These are phyloP conservation scores for Thielaviopsis ethacetica DNA, from an alignment of 2,329 filamentous ascomycete genomes.

Conservation along the genomic window DNA sequence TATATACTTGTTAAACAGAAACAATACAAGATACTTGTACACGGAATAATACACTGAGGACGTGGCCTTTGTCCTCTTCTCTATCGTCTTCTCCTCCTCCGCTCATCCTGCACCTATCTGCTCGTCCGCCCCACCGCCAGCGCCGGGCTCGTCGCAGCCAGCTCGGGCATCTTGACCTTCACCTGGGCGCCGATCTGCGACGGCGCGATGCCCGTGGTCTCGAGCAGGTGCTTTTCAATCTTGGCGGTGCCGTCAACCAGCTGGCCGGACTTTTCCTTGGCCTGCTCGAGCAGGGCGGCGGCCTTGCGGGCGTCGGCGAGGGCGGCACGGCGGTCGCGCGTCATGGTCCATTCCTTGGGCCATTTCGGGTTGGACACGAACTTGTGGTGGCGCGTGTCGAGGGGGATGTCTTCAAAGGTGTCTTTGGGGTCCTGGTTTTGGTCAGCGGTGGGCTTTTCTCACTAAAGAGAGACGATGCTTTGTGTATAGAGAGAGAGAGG, in stretches of 20 bases:
- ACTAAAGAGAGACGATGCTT: too few relatives aligned
- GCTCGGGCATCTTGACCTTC: slow-evolving; percentile 5
- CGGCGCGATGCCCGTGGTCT: slow-evolving; percentile 9
- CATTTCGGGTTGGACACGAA: slow-evolving; percentile 52
- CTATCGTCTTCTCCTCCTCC: too few relatives aligned
- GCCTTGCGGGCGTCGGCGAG: slow-evolving; percentile 44
- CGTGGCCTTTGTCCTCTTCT: too few relatives aligned
- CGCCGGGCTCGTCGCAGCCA: background rate
- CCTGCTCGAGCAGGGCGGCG: slow-evolving; percentile 35
- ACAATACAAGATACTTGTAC: background rate
- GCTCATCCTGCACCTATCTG: background rate
- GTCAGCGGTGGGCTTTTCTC: slow-evolving; percentile 7
- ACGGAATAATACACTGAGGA: background rate
- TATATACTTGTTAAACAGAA: background rate
- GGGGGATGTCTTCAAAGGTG: slow-evolving; percentile 72
- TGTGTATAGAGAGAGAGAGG: too few relatives aligned
- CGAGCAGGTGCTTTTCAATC: slow-evolving; percentile 22
- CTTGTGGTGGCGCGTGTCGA: slow-evolving; percentile 70
- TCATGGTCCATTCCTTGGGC: slow-evolving; percentile 71
- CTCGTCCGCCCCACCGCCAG: background rate
- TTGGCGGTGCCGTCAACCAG: slow-evolving; percentile 41
- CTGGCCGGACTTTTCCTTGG: slow-evolving; percentile 33
- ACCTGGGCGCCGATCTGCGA: slow-evolving; percentile 2
- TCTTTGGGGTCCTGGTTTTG: slow-evolving; percentile 49
- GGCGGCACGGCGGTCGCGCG: slow-evolving; percentile 46